Evolutionary conservation across 345 rosid species (phyloP), one percentile per base, ranked within the genome.

Genomic region (Anacardium occidentale): DNA sequence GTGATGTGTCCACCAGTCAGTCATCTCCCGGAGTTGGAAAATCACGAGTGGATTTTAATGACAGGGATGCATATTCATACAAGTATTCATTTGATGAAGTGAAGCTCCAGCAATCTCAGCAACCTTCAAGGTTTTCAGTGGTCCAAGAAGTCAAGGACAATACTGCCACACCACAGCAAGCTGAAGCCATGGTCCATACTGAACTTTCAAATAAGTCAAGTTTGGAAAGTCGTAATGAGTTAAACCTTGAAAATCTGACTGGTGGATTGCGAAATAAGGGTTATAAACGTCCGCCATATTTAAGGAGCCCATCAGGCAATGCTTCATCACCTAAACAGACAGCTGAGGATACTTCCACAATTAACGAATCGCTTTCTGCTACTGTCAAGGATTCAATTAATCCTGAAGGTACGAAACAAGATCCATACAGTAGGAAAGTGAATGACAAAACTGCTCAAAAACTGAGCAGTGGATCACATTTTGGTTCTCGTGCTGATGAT

Each of bases 221-320:
- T 37, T 26, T 59, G 26, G 90, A 79, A 57, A 77, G 77, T 76
- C 89, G 75, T 52, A 66, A 56, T 52, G 84, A 76, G 78, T 84
- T 82, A 66, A 82, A 71, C 50, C 74, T 77, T 66, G 91, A 81
- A 74, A 76, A 42, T 62, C 70, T 91, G 76, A 81, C 86, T 0
- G 89, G 90, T 52, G 95, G 85, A 68, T 70, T 81, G 58, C 68
- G 82, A 52, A 89, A 88, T 69, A 91, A 75, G 78, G 83, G 84
- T 25, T 72, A 62, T 59, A 81, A 66, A 73, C 85, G 4, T 78
- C 92, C 85, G n/a, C 83, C 86, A 11, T 87, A 82, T 77, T 78
- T n/a, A 34, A 75, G 59, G 76, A 81, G 82, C 65, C 73, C 76
- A 0, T 63, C 79, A 62, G 70, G 64, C 58, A 78, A 76, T 51